Evolutionary conservation across 192 early-diverging fungal species (phyloP).

Genomic region (Rhizophagus sp.): DNA sequence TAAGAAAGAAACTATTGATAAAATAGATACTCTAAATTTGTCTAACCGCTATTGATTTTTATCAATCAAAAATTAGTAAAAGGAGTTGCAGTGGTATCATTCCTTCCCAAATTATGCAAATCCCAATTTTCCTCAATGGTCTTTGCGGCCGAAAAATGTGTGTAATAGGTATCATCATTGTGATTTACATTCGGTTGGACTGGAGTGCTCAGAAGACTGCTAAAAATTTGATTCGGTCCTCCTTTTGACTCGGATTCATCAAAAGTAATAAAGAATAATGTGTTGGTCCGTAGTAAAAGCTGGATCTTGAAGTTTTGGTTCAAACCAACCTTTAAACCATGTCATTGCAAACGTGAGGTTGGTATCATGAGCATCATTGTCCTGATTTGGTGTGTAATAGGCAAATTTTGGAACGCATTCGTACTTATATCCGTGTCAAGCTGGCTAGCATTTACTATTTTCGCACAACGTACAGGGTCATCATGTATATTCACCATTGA

Average conservation of each 20-base stretch:
- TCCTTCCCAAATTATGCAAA: slow-evolving; percentile 57
- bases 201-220: slow-evolving; percentile 47
- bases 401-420: slow-evolving; percentile 55
- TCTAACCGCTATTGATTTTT: too few species aligned
- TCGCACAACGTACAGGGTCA: slow-evolving; percentile 59
- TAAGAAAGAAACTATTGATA: too few species aligned
- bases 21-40: too few species aligned
- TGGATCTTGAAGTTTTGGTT: slow-evolving; percentile 3
- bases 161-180: slow-evolving; percentile 59
- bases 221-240: slow-evolving; percentile 43
- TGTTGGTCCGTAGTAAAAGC: neutral
- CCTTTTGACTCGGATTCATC: neutral
- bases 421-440: slow-evolving; percentile 54
- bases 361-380: slow-evolving; percentile 57
- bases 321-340: slow-evolving; percentile 47
- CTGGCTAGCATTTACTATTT: slow-evolving; percentile 58
- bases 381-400: slow-evolving; percentile 63
- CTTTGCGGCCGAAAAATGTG: slow-evolving; percentile 63
- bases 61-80: slow-evolving; percentile 30
- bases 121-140: slow-evolving; percentile 69
- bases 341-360: slow-evolving; percentile 43
- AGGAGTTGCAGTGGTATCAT: slow-evolving; percentile 51
- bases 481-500: slow-evolving; percentile 51
- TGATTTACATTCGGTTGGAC: slow-evolving; percentile 38
- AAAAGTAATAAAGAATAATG: slow-evolving; percentile 13